A percentile compares a stretch with the other conserved stretches of the same genome.
phyloP scores from a whole-genome alignment of 1,284 basidiomycete species.

The Fomitopsis betulina region DNA sequence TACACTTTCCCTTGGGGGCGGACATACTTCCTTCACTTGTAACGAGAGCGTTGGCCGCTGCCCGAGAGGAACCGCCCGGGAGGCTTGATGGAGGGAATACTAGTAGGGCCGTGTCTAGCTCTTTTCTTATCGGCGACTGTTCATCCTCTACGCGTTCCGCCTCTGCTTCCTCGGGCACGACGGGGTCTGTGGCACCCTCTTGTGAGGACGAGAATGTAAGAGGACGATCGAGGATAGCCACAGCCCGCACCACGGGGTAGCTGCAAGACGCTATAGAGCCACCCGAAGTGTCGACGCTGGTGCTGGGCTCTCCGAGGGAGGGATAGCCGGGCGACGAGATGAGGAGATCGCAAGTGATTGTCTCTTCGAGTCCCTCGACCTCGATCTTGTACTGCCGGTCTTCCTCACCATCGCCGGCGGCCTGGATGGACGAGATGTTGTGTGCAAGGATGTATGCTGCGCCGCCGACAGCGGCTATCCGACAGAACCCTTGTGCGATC shows the following conservation, averaged over 20 bases:
- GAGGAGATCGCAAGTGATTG: slow-evolving; percentile 43
- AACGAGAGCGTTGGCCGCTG: slow-evolving; percentile 66
- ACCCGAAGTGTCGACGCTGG: not conserved
- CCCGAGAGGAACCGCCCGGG: slow-evolving; percentile 37
- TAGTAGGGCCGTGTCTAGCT: slow-evolving; percentile 67
- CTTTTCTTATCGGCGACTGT: slow-evolving; percentile 13
- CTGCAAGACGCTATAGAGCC: not conserved
- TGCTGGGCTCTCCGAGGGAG: slow-evolving; percentile 13
- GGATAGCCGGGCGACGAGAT: slow-evolving; percentile 37
- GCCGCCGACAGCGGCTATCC: slow-evolving; percentile 81
- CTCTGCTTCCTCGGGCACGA: slow-evolving; percentile 14
- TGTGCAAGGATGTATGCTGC: slow-evolving; percentile 84
- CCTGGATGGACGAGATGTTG: slow-evolving; percentile 34
- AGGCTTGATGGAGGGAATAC: slow-evolving; percentile 78
- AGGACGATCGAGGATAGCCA: slow-evolving; percentile 61
- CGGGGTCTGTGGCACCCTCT: not conserved
- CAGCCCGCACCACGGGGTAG: slow-evolving; percentile 49
- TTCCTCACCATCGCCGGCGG: not conserved
- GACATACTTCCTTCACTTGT: slow-evolving; percentile 85
- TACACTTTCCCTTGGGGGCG: slow-evolving; percentile 82
- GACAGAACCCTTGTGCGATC: slow-evolving; percentile 92
- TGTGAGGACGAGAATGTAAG: slow-evolving; percentile 30
- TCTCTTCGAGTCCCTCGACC: slow-evolving; percentile 57
- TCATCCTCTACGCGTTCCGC: slow-evolving; percentile 16
- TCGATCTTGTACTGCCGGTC: slow-evolving; percentile 37